Base-by-base conservation (phyloP, 1,284 basidiomycete genomes). In the Stereum hirsutum region DNA sequence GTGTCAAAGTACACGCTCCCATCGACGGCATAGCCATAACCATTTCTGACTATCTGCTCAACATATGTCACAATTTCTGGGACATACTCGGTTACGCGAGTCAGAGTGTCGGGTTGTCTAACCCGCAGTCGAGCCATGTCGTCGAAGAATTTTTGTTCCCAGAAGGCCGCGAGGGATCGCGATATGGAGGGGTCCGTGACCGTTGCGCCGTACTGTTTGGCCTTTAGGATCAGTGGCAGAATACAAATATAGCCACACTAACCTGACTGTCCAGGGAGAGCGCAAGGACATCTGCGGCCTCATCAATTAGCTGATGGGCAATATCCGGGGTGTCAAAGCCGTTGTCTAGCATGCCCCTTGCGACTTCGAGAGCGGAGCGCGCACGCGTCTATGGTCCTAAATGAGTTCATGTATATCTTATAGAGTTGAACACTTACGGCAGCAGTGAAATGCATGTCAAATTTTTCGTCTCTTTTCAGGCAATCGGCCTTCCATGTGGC, bases 1-100 rank as follows among this genome's bases (percentile, higher is more conserved):
- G 93, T 96, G 63, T 99, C 91, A 56, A 99, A 99, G 69, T 96
- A 99, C 11, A 99, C 85, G 58, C 83, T 91, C 14, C 91, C 92
- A 51, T 88, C 86, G 5, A 76, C 74, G 51, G 81, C 87, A 61
- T 99, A 99, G 4, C 80, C 96, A 57, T 83, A 98, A 0, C 94
- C 95, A 48, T 95, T 94, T 46, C 76, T 65, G 50, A 96, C 71
- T 57, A 99, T 93, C 37, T 75, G 70, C 58, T 94, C 75, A 17
- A 98, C 87, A 58, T 95, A 99, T 1, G 75, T 62, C 42, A 93
- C 89, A 51, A 98, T 92, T 64, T 99, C 94, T 6, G 93, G 90
- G 11, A 99, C 86, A 63, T 93, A 99, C 63, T 99, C 96, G 14
- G 92, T 95, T 12, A 99, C 96, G 31, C 96, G 82, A 3, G 96